Evolutionary conservation across 2,329 filamentous ascomycete genomes (phyloP).

Genomic region (Xylaria sp.): DNA sequence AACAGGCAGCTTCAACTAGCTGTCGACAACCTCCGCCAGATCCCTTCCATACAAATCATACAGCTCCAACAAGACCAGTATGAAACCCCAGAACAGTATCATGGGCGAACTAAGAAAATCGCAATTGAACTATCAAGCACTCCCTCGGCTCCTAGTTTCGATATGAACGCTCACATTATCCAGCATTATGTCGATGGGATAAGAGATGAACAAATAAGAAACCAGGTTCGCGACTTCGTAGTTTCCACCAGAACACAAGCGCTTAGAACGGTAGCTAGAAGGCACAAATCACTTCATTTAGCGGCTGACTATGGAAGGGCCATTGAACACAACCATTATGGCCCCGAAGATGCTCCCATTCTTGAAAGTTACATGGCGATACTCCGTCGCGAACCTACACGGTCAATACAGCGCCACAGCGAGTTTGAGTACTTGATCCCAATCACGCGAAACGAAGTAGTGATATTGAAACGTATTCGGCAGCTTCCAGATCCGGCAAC

Average conservation of each 20-base stretch:
- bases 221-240: slow-evolving; percentile 46
- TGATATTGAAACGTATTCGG: slow-evolving; percentile 51
- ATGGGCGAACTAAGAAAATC: slow-evolving; percentile 49
- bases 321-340: slow-evolving; percentile 55
- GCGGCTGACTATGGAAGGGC: slow-evolving; percentile 61
- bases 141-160: slow-evolving; percentile 27
- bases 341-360: slow-evolving; percentile 41
- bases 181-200: slow-evolving; percentile 60
- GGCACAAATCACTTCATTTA: slow-evolving; percentile 62
- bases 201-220: slow-evolving; percentile 51
- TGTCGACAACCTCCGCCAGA: slow-evolving; percentile 55
- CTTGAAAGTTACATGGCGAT: slow-evolving; percentile 58
- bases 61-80: slow-evolving; percentile 58
- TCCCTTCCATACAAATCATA: slow-evolving; percentile 59
- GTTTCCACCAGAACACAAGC: slow-evolving; percentile 32
- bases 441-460: slow-evolving; percentile 41
- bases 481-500: slow-evolving; percentile 56
- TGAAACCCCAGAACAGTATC: slow-evolving; percentile 59
- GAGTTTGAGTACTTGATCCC: slow-evolving; percentile 46
- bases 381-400: slow-evolving; percentile 50
- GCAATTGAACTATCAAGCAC: slow-evolving; percentile 43
- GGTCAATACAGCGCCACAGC: slow-evolving; percentile 25
- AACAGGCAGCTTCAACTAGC: slow-evolving; percentile 58
- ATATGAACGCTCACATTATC: slow-evolving; percentile 33
- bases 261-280: slow-evolving; percentile 51